A percentile compares a stretch with the other conserved stretches of the same genome.
phyloP scores from a whole-genome alignment of 305 asterid species.

The Fraxinus albicans region DNA sequence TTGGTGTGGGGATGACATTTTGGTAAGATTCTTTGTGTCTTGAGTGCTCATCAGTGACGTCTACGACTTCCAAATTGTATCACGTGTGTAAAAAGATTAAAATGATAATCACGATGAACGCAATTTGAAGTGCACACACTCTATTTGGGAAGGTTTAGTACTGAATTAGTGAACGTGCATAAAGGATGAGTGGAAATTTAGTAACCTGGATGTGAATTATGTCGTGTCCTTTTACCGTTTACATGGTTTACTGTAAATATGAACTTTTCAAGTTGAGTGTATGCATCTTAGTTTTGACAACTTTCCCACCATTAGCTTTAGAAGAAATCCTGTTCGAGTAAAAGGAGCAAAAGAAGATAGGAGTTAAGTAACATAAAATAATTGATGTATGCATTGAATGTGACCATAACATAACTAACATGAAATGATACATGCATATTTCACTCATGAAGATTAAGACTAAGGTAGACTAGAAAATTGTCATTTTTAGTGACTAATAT shows the following conservation, averaged over 20 bases:
- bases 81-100: not conserved
- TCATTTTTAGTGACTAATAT: not conserved
- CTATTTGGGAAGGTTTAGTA: not conserved
- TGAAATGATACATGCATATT: not conserved
- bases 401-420: not conserved
- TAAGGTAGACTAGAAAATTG: not conserved
- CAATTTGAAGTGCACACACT: not conserved
- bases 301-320: not conserved
- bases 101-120: not conserved
- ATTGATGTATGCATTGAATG: not conserved
- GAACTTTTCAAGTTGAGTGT: not conserved
- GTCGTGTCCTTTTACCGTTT: not conserved
- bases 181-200: not conserved
- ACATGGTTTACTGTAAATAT: not conserved
- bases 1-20: not conserved
- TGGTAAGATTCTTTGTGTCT: not conserved
- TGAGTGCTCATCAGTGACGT: not conserved
- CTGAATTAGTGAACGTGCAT: not conserved
- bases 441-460: not conserved
- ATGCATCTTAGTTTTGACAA: not conserved
- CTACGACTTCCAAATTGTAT: not conserved
- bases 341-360: not conserved
- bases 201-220: not conserved
- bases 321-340: not conserved
- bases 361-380: not conserved